Evolutionary conservation across 1,139 yeast genomes (phyloP).

Genomic region (Candida pseudocylindracea): DNA sequence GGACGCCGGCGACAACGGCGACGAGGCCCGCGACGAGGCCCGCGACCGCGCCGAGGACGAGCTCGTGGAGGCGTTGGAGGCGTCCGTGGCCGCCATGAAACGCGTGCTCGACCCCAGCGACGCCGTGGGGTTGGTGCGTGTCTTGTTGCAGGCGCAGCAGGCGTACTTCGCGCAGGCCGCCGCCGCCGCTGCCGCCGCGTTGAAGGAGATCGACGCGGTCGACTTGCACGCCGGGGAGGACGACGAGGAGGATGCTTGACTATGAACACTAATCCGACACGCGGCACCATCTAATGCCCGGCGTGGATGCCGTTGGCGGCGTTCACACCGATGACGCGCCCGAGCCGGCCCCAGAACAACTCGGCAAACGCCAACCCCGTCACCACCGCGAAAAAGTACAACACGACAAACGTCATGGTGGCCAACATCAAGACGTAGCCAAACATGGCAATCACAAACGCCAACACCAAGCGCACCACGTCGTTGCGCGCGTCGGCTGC

Average conservation of each 20-base stretch:
- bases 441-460: slow-evolving; percentile 39
- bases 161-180: slow-evolving; percentile 30
- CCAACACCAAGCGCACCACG: slow-evolving; percentile 25
- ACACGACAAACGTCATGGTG: slow-evolving; percentile 44
- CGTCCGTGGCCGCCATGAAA: slow-evolving; percentile 61
- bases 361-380: slow-evolving; percentile 49
- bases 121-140: slow-evolving; percentile 34
- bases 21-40: slow-evolving; percentile 21
- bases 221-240: slow-evolving; percentile 79
- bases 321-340: too few species aligned
- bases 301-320: too few species aligned
- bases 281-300: too few species aligned
- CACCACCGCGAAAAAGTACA: slow-evolving; percentile 52
- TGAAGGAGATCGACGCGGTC: slow-evolving; percentile 80
- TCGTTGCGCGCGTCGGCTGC: slow-evolving; percentile 22
- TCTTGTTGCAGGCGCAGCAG: slow-evolving; percentile 43
- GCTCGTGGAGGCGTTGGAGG: slow-evolving; percentile 51
- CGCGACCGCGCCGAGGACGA: slow-evolving; percentile 56
- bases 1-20: too few species aligned
- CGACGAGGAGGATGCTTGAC: slow-evolving; percentile 67
- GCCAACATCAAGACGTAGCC: slow-evolving; percentile 59
- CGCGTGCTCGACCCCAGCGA: slow-evolving; percentile 45
- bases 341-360: slow-evolving; percentile 14
- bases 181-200: slow-evolving; percentile 13
- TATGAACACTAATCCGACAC: too few species aligned